Evolutionary conservation across 805 yeast species (phyloP).

Genomic region (Candida jianshihensis): DNA sequence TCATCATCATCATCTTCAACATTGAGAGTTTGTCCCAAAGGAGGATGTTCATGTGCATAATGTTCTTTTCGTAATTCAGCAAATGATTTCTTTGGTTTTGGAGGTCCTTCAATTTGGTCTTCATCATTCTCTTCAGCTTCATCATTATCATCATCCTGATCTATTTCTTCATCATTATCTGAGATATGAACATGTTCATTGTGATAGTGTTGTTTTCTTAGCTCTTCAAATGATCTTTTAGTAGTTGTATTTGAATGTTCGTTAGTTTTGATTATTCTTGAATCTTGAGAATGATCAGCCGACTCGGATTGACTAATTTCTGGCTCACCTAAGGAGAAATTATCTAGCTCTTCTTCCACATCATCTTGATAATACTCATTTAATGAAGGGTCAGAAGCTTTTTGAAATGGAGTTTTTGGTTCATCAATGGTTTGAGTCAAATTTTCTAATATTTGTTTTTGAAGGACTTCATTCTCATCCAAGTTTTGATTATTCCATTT

Average conservation of each 20-base stretch:
- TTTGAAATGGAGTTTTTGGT: constrained; percentile 93
- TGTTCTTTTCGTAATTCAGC: constrained; percentile 21
- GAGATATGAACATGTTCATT: constrained; percentile 33
- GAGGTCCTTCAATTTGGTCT: constrained; percentile 11
- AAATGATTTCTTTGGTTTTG: constrained; percentile 42
- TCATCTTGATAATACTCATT: constrained; percentile 77
- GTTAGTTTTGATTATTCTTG: constrained; percentile 25
- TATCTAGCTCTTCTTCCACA: constrained; percentile 43
- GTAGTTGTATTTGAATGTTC: constrained; percentile 23
- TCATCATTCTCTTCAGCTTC: constrained; percentile 17
- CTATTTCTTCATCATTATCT: constrained; percentile 12
- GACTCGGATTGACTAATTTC: too few relatives aligned
- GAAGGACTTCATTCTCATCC: constrained; percentile 52
- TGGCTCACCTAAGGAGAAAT: constrained; percentile 52
- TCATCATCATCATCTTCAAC: constrained; percentile 8
- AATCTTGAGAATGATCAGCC: constrained; percentile 20
- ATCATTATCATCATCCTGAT: constrained; percentile 7
- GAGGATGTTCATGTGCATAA: constrained; percentile 15
- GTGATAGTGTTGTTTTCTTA: constrained; percentile 77
- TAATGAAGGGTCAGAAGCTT: constrained; percentile 70
- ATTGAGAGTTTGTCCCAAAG: constrained; percentile 1
- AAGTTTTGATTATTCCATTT: constrained; percentile 85
- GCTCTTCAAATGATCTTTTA: constrained; percentile 54
- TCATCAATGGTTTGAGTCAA: constrained; percentile 67
- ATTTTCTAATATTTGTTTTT: constrained; percentile 48